Conservation (phyloP, 1,139 yeast genomes). For the Dujonia santamariae region DNA sequence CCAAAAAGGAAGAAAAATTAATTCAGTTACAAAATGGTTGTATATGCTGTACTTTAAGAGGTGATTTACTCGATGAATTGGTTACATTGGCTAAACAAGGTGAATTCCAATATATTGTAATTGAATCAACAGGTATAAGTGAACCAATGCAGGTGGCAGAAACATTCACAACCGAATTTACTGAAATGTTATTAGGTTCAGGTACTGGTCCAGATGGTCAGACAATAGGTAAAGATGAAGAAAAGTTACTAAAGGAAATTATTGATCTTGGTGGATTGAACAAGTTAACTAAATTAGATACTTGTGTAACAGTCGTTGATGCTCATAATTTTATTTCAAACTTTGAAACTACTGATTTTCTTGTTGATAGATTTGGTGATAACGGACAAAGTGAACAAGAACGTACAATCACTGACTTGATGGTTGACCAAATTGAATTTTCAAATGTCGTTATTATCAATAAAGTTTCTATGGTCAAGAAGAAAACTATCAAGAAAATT, state of each 20-base stretch:
- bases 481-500: slow-evolving; percentile 22
- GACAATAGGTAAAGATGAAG: slow-evolving; percentile 16
- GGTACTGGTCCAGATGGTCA: slow-evolving; percentile 5
- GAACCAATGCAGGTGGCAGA: slow-evolving; percentile 52
- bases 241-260: slow-evolving; percentile 24
- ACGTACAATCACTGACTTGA: slow-evolving; percentile 41
- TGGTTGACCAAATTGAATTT: slow-evolving; percentile 47
- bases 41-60: slow-evolving; percentile 46
- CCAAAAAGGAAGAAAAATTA: slow-evolving; percentile 38
- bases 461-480: slow-evolving; percentile 26
- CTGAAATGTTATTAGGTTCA: slow-evolving; percentile 20
- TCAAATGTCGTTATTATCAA: slow-evolving; percentile 41
- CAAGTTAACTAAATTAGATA: slow-evolving; percentile 36
- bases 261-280: slow-evolving; percentile 36
- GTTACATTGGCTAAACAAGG: slow-evolving; percentile 29
- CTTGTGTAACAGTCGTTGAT: slow-evolving; percentile 47
- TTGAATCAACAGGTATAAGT: slow-evolving; percentile 45
- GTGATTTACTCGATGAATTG: slow-evolving; percentile 42
- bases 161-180: slow-evolving; percentile 41
- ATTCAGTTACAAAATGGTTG: slow-evolving; percentile 47
- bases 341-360: slow-evolving; percentile 41
- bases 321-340: slow-evolving; percentile 35
- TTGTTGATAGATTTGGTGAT: slow-evolving; percentile 37
- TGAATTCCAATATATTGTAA: slow-evolving; percentile 38
- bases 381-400: slow-evolving; percentile 37